Percentiles rank a stretch among this genome's conserved stretches.
These are phyloP conservation scores for Fusarium solani-melongenae DNA, from an alignment of 2,329 filamentous ascomycete genomes.

Conservation along the genomic window DNA sequence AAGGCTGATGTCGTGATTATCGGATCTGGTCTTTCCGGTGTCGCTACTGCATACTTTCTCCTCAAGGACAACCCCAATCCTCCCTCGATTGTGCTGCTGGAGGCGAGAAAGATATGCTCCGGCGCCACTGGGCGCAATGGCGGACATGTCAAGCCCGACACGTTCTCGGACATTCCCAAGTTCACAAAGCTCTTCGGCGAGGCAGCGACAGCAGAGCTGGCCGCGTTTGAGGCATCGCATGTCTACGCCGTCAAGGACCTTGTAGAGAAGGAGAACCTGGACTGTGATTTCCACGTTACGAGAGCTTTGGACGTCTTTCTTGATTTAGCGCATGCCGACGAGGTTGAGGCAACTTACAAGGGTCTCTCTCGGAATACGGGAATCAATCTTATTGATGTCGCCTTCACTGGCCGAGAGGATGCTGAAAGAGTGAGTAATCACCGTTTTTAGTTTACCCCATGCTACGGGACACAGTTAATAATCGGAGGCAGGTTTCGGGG, in stretches of 20 bases:
- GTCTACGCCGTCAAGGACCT: constrained; percentile 48
- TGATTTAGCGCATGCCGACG: constrained; percentile 27
- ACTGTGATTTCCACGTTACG: constrained; percentile 30
- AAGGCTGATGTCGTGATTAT: constrained; percentile 58
- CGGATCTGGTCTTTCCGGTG: constrained; percentile 42
- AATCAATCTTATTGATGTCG: constrained; percentile 3
- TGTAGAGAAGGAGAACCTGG: constrained; percentile 42
- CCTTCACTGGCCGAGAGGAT: constrained; percentile 2
- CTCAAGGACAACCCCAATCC: constrained; percentile 23
- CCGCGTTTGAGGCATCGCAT: constrained; percentile 35
- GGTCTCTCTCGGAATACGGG: neutral
- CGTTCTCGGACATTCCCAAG: constrained; percentile 33
- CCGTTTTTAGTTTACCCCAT: no score
- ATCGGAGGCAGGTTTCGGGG: constrained; percentile 3
- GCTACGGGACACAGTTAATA: neutral
- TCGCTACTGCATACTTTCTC: constrained; percentile 56
- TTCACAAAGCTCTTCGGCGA: constrained; percentile 30
- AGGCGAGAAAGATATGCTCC: constrained; percentile 48
- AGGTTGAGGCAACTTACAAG: constrained; percentile 6
- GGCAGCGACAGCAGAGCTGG: constrained; percentile 32
- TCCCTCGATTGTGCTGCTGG: constrained; percentile 45
- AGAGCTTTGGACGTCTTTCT: constrained; percentile 54
- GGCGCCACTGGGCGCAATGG: constrained; percentile 52
- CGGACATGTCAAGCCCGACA: constrained; percentile 38
- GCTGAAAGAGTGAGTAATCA: constrained; percentile 12